Base-by-base conservation (phyloP, 352 stramenopile genomes). In the Phytophthora sansomeana region DNA sequence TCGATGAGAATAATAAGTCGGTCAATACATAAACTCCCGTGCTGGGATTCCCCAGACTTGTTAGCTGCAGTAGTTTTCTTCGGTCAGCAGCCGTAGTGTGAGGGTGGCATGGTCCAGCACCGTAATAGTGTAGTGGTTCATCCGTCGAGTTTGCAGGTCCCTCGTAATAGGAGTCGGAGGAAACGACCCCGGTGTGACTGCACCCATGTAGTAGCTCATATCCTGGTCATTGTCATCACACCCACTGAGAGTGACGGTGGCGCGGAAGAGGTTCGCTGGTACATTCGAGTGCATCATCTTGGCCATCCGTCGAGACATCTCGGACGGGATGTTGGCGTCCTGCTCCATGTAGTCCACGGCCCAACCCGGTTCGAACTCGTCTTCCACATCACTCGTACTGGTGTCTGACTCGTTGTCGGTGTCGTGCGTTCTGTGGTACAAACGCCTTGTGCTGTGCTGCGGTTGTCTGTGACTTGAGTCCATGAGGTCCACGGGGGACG, bases 281-380 rank as follows among this genome's bases (percentile, higher is more conserved):
- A 95, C 77, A 14, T 71, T 78, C 41, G 82, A 90, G 55, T 95
- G 83, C 86, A 95, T 95, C 84, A 95, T 95, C 54, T 77, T 62
- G 6, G 69, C 70, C 86, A 95, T 95, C 16, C 79, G 73, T 4
- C 74, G 84, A 39, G 75, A 84, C 59, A 95, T 81, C 44, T 83
- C 80, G 6, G 73, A 79, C 16, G 86, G 78, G 19, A 95, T 76
- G 10, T 61, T 69, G 2, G 83, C 78, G 67, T 88, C 84, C 49
- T 88, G 77, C 51, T 95, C 80, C 74, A 92, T 85, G 68, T 95
- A 95, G 60, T 92, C 80, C 13, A 95, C 73, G 2, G 86, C 81
- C 86, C 86, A 95, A 5, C 86, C 84, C 16, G 85, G 78, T 35
- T 95, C 86, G 21, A 83, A 69, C 47, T 58, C 50, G 4, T 71